Conservation (phyloP, 179 eudicot species). For the Sideroxylon spinosum region DNA sequence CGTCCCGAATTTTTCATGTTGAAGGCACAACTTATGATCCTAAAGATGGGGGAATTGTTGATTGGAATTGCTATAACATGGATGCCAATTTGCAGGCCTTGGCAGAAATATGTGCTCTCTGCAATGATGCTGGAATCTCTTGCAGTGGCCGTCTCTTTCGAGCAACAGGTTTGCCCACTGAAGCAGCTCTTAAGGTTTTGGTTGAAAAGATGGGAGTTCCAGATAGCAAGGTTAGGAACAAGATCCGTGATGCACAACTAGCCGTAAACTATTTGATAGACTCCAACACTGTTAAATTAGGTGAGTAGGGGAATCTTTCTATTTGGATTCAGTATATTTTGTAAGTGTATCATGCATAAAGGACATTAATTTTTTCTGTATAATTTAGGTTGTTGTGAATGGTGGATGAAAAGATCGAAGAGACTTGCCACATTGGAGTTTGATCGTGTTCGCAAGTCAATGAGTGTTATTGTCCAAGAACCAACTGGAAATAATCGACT, state of each 20-base stretch:
- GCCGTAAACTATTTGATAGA: slow-evolving; percentile 54
- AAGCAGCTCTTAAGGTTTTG: slow-evolving; percentile 90
- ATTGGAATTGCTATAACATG: slow-evolving; percentile 70
- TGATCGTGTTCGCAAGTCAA: slow-evolving; percentile 85
- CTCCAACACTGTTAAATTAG: slow-evolving; percentile 45
- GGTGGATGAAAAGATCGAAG: slow-evolving; percentile 70
- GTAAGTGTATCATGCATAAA: not conserved
- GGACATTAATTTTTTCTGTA: not conserved
- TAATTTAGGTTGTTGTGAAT: slow-evolving; percentile 57
- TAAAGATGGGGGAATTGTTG: slow-evolving; percentile 68
- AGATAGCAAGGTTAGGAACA: slow-evolving; percentile 52
- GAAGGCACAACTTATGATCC: slow-evolving; percentile 93
- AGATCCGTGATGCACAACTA: slow-evolving; percentile 50
- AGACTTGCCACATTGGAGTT: slow-evolving; percentile 80
- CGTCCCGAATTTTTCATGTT: slow-evolving; percentile 48
- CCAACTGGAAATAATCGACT: slow-evolving; percentile 63
- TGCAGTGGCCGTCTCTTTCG: slow-evolving; percentile 51
- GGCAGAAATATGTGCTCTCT: slow-evolving; percentile 78
- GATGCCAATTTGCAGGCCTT: slow-evolving; percentile 69
- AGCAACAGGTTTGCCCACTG: slow-evolving; percentile 81
- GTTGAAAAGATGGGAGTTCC: slow-evolving; percentile 96
- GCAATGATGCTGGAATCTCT: slow-evolving; percentile 82
- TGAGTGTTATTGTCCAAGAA: slow-evolving; percentile 78
- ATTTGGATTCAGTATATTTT: not conserved
- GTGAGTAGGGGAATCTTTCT: slow-evolving; percentile 29